phyloP scores from a whole-genome alignment of 129 eudicot genomes.

The Gnaphalium uliginosum region DNA sequence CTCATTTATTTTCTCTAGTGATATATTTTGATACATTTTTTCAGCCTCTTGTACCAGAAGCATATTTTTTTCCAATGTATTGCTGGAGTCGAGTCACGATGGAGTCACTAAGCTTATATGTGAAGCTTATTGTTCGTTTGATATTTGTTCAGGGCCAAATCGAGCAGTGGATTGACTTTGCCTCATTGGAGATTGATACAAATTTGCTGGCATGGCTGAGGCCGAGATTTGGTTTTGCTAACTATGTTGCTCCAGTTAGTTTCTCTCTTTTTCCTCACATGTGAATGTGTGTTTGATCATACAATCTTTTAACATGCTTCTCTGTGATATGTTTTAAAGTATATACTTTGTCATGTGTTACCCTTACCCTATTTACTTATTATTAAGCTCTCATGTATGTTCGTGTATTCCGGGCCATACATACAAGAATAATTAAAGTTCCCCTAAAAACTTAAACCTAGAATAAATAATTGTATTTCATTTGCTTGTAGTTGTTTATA shows the following conservation, averaged over 20 bases:
- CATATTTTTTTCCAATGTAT: background rate
- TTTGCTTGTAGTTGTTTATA: background rate
- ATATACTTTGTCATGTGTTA: background rate
- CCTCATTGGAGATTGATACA: constrained; percentile 55
- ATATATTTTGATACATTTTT: too few species aligned
- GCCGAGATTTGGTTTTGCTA: constrained; percentile 42
- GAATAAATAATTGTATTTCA: too few species aligned
- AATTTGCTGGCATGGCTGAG: constrained; percentile 38
- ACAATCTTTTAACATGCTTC: background rate
- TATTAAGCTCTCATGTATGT: too few species aligned
- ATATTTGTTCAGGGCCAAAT: constrained; percentile 46
- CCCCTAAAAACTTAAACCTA: background rate
- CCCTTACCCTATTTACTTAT: too few species aligned
- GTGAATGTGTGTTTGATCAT: background rate
- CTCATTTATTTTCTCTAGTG: background rate
- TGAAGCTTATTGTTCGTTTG: background rate
- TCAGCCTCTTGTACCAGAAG: background rate
- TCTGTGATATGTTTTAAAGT: background rate
- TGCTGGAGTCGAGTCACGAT: background rate
- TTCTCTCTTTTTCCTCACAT: background rate
- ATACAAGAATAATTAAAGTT: background rate
- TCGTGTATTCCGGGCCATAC: too few species aligned
- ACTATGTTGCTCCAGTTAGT: constrained; percentile 51
- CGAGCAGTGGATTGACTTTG: constrained; percentile 77
- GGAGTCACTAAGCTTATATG: background rate